Conservation (phyloP, 2,329 filamentous ascomycete species). For the Scedosporium minutisporum region DNA sequence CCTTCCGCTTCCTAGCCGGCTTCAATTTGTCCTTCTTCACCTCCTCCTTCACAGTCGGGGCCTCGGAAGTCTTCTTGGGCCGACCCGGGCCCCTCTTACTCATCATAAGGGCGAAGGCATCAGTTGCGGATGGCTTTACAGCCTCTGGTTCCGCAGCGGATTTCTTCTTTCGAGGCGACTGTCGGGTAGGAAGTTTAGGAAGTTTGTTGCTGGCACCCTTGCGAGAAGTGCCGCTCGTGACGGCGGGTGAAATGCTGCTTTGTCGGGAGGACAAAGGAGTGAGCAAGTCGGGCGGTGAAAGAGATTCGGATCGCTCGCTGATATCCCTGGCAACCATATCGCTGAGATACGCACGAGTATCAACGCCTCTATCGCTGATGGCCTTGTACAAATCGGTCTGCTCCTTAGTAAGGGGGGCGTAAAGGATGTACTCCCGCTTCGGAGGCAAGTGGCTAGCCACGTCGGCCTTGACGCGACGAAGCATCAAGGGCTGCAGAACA, state of each 20-base stretch:
- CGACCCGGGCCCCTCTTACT: conserved; percentile 14
- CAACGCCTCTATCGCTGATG: conserved; percentile 45
- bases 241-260: conserved; percentile 8
- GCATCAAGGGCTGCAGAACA: conserved; percentile 81
- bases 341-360: conserved; percentile 69
- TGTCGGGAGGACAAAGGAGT: not conserved
- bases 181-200: conserved; percentile 24
- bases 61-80: conserved; percentile 4
- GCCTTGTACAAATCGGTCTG: conserved; percentile 82
- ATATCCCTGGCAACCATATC: conserved; percentile 64
- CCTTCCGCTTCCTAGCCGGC: conserved; percentile 22
- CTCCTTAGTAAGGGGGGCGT: conserved; percentile 81
- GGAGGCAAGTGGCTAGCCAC: conserved; percentile 87
- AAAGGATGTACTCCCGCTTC: conserved; percentile 93
- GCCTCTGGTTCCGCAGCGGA: conserved; percentile 7
- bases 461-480: conserved; percentile 84
- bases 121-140: conserved; percentile 13
- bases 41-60: conserved; percentile 13
- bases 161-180: conserved; percentile 23
- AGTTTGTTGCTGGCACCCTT: conserved; percentile 10
- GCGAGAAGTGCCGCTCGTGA: conserved; percentile 7
- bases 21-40: conserved; percentile 19
- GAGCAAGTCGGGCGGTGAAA: not conserved
- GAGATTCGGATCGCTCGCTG: conserved; percentile 18
- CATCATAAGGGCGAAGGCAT: conserved; percentile 49